Base-by-base conservation (phyloP, 192 early-diverging fungal genomes). In the Coemansia sp. region DNA sequence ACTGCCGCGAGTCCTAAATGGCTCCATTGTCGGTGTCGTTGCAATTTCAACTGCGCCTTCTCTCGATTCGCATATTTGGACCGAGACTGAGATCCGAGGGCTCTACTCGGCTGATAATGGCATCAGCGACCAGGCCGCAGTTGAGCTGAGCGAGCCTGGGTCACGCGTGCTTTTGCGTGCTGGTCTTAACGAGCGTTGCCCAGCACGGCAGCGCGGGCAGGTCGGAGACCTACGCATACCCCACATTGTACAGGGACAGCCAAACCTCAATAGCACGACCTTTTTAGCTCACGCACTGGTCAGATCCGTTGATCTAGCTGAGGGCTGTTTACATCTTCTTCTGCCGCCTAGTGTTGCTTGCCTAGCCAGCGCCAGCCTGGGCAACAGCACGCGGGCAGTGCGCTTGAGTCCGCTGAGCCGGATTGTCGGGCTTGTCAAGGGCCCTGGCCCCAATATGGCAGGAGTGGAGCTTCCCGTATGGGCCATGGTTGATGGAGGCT, bases 1-100 rank as follows among this genome's bases (percentile, higher is more conserved):
- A 63, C 51, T 88, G 2, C 66, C 93, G 22, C 81, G 87, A 53
- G 87, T 89, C 0, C 73, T 96, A 18, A 98, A 95, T 67, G 94
- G 90, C 2, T 80, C 79, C 23, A 32, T 97, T 4, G 92, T 97
- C 0, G 93, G 81, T 1, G 69, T 97, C 4, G 80, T 94, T 7
- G 81, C 58, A 6, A 60, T 66, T 19, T 55, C 65, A 0, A 45
- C 37, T n/a, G 60, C 54, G 17, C 69, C 60, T 5, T 52, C 43
- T 26, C 38, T 65, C 2, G 32, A 34, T 8, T 61, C 54, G 0
- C 65, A 63, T 19, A 49, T 46, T 9, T 78, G 74, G 76, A 65
- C 76, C 0, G 57, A 36, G 6, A 51, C 34, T 8, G 53, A 56
- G 25, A 35, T 73, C 5, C 56, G 55, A 2, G 40, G 51, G 0